These are phyloP conservation scores for Bipolaris oryzae DNA, from an alignment of 2,329 filamentous ascomycete genomes.

Conservation along the genomic window DNA sequence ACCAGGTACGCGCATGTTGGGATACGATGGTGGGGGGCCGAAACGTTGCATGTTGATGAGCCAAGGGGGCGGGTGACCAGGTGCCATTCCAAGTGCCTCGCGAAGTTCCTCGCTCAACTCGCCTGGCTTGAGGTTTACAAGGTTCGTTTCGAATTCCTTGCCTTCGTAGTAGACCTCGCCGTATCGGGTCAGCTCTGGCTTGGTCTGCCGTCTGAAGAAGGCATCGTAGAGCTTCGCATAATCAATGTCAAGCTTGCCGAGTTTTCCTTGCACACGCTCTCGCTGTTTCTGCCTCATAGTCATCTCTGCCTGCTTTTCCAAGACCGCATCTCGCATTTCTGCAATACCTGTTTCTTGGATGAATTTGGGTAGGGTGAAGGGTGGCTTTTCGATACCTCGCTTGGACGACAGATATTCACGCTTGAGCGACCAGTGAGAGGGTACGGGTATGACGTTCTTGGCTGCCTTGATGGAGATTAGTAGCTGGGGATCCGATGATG, in stretches of 20 bases:
- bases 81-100: constrained; percentile 91
- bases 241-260: constrained; percentile 97
- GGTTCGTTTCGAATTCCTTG: constrained; percentile 96
- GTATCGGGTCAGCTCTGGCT: constrained; percentile 90
- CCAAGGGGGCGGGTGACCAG: constrained; percentile 93
- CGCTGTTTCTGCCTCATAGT: constrained; percentile 93
- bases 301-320: constrained; percentile 94
- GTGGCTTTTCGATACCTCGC: constrained; percentile 92
- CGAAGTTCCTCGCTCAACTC: constrained; percentile 88
- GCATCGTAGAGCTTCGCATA: constrained; percentile 98
- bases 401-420: constrained; percentile 97
- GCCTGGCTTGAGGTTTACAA: constrained; percentile 86
- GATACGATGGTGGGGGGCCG: constrained; percentile 92
- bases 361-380: constrained; percentile 91
- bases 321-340: constrained; percentile 95
- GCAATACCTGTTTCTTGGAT: constrained; percentile 97
- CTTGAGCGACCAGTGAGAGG: constrained; percentile 92
- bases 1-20: constrained; percentile 91
- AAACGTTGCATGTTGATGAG: constrained; percentile 95
- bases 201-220: constrained; percentile 97
- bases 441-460: constrained; percentile 93
- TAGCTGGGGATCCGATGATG: constrained; percentile 83
- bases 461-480: constrained; percentile 95
- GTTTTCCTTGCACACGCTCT: constrained; percentile 91
- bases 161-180: constrained; percentile 99